Percentiles rank a stretch among this genome's conserved stretches.
These are phyloP conservation scores for Bryum argenteum DNA, from an alignment of 225 moss, liverwort and hornwort species.

Conservation along the genomic window DNA sequence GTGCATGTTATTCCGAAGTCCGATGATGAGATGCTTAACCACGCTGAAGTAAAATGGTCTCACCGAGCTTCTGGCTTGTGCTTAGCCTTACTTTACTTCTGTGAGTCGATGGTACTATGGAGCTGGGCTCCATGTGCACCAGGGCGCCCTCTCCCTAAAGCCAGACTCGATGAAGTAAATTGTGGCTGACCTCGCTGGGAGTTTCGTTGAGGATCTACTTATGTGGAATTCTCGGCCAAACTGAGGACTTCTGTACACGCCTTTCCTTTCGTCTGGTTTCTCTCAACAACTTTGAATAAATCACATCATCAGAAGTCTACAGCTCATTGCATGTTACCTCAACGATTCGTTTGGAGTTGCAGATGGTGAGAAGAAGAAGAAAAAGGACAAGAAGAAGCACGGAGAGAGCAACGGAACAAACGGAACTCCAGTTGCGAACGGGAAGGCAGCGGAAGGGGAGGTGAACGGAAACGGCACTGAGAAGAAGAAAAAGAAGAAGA, in stretches of 20 bases:
- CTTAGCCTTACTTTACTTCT: conserved; percentile 26
- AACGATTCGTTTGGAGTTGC: neutral
- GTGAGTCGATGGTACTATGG: conserved; percentile 35
- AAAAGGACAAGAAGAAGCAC: conserved; percentile 55
- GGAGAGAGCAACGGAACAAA: conserved; percentile 36
- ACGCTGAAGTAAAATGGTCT: conserved; percentile 58
- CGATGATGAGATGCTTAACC: conserved; percentile 72
- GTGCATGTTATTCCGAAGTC: conserved; percentile 24
- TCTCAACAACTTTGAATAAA: no score
- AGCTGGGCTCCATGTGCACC: conserved; percentile 21
- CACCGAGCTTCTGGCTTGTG: conserved; percentile 19
- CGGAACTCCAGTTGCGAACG: conserved; percentile 43
- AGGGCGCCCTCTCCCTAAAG: conserved; percentile 35
- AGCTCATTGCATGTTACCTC: no score
- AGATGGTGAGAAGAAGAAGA: conserved; percentile 45
- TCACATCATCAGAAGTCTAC: no score
- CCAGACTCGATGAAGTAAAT: conserved; percentile 34
- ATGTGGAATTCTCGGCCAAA: conserved; percentile 73
- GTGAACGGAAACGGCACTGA: conserved; percentile 36
- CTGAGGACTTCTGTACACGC: conserved; percentile 40
- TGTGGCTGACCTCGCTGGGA: conserved; percentile 19
- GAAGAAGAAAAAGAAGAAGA: conserved; percentile 53
- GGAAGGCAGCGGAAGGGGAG: conserved; percentile 25
- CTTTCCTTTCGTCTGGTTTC: no score
- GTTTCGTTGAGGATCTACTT: conserved; percentile 52